These are phyloP conservation scores for Paraphaeosphaeria sporulosa DNA, from an alignment of 2,329 filamentous ascomycete species.

Conservation along the genomic window DNA sequence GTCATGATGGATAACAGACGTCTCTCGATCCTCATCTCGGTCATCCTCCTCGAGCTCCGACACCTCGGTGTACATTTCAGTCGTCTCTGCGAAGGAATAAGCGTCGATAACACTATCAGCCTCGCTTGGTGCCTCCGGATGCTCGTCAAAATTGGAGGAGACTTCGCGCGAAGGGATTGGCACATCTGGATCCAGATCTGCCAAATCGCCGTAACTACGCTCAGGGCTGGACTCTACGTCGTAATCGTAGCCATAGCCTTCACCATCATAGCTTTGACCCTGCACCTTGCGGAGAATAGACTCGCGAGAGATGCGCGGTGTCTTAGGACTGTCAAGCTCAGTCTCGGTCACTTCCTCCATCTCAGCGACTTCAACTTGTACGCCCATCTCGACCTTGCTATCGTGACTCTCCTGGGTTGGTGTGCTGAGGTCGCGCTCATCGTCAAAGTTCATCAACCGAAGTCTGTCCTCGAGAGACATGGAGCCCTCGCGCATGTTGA, in stretches of 20 bases:
- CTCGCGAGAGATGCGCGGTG: slow-evolving; percentile 87
- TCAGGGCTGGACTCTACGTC: slow-evolving; percentile 63
- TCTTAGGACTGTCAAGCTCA: slow-evolving; percentile 64
- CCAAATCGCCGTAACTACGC: slow-evolving; percentile 61
- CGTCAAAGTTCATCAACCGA: slow-evolving; percentile 83
- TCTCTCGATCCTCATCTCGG: slow-evolving; percentile 54
- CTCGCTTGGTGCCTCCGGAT: slow-evolving; percentile 66
- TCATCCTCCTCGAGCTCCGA: slow-evolving; percentile 54
- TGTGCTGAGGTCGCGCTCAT: slow-evolving; percentile 52
- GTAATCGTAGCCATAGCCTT: slow-evolving; percentile 39
- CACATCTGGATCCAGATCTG: slow-evolving; percentile 80
- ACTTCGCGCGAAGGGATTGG: slow-evolving; percentile 88
- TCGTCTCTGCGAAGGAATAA: slow-evolving; percentile 63
- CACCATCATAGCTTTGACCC: slow-evolving; percentile 62
- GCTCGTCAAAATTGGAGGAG: slow-evolving; percentile 64
- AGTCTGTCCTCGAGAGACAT: slow-evolving; percentile 89
- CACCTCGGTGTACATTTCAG: slow-evolving; percentile 66
- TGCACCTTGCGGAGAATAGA: slow-evolving; percentile 91
- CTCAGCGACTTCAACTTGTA: slow-evolving; percentile 45
- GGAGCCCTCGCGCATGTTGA: slow-evolving; percentile 73
- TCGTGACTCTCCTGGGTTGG: slow-evolving; percentile 47
- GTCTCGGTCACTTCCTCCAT: slow-evolving; percentile 44
- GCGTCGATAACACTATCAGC: slow-evolving; percentile 61
- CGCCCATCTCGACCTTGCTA: slow-evolving; percentile 34
- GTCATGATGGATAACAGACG: slow-evolving; percentile 65